A percentile compares a stretch with the other conserved stretches of the same genome.
phyloP scores from a whole-genome alignment of 1,139 yeast species.

The Diutina siamensis region DNA sequence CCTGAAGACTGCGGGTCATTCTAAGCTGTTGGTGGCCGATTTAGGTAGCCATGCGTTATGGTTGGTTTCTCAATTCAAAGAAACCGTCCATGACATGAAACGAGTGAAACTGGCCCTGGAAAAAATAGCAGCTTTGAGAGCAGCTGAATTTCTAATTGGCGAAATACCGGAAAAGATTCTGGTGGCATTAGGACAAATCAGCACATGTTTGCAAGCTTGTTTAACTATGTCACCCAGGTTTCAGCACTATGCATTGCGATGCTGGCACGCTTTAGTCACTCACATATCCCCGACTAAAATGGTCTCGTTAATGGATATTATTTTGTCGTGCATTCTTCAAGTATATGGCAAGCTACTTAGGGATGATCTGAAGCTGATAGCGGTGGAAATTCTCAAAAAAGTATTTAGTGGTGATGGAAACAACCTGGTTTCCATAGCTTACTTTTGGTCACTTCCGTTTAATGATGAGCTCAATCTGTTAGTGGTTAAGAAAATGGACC shows the following conservation, averaged over 20 bases:
- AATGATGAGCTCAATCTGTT: background rate
- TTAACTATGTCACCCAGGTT: slow-evolving; percentile 47
- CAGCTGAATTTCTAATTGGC: slow-evolving; percentile 23
- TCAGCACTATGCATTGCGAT: slow-evolving; percentile 49
- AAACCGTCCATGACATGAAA: slow-evolving; percentile 2
- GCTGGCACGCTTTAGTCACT: slow-evolving; percentile 52
- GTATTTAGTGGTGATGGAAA: slow-evolving; percentile 26
- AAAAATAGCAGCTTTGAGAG: background rate
- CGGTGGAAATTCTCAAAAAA: slow-evolving; percentile 32
- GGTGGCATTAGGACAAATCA: slow-evolving; percentile 74
- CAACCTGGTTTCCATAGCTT: slow-evolving; percentile 33
- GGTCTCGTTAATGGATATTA: slow-evolving; percentile 33
- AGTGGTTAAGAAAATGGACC: background rate
- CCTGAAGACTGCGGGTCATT: background rate
- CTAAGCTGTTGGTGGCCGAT: background rate
- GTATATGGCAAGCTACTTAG: slow-evolving; percentile 43
- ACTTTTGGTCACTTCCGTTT: slow-evolving; percentile 26
- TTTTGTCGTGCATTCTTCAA: slow-evolving; percentile 42
- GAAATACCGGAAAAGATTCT: slow-evolving; percentile 23
- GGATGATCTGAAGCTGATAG: slow-evolving; percentile 29
- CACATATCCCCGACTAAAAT: slow-evolving; percentile 42
- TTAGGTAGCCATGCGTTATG: background rate
- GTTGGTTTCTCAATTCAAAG: background rate
- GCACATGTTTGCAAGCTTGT: slow-evolving; percentile 77
- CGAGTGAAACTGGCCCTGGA: background rate